These are phyloP conservation scores for Fomes fomentarius DNA, from an alignment of 1,284 basidiomycete genomes.

Conservation along the genomic window DNA sequence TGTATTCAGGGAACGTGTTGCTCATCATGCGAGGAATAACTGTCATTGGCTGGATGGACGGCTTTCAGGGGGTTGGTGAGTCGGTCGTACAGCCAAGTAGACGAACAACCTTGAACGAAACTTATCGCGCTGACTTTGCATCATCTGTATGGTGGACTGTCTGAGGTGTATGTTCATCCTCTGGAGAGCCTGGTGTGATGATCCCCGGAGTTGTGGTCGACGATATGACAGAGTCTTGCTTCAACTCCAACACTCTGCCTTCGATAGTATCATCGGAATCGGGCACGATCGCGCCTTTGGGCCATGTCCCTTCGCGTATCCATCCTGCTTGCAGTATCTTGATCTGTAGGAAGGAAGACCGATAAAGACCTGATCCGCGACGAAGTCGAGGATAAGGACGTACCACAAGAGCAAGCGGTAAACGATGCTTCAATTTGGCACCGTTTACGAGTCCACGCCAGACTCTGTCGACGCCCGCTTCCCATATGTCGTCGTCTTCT, in stretches of 20 bases:
- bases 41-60: not conserved
- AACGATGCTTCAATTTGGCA: conserved; percentile 52
- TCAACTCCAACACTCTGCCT: not conserved
- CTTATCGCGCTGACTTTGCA: not conserved
- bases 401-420: conserved; percentile 68
- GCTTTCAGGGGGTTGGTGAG: conserved; percentile 11
- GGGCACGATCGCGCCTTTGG: conserved; percentile 54
- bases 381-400: conserved; percentile 30
- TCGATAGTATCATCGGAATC: conserved; percentile 57
- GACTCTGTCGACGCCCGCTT: conserved; percentile 56
- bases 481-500: conserved; percentile 58
- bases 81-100: conserved; percentile 2
- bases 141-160: not conserved
- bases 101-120: not conserved
- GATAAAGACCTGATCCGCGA: conserved; percentile 1
- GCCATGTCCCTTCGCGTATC: conserved; percentile 78
- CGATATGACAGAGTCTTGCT: not conserved
- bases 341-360: conserved; percentile 45
- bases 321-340: conserved; percentile 73
- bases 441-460: conserved; percentile 66
- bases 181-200: conserved; percentile 1
- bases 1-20: conserved; percentile 4
- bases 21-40: not conserved
- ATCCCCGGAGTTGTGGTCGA: conserved; percentile 8
- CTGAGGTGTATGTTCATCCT: not conserved